phyloP scores from a whole-genome alignment of 2,329 filamentous ascomycete species.

The Tolypocladium guangdongense region DNA sequence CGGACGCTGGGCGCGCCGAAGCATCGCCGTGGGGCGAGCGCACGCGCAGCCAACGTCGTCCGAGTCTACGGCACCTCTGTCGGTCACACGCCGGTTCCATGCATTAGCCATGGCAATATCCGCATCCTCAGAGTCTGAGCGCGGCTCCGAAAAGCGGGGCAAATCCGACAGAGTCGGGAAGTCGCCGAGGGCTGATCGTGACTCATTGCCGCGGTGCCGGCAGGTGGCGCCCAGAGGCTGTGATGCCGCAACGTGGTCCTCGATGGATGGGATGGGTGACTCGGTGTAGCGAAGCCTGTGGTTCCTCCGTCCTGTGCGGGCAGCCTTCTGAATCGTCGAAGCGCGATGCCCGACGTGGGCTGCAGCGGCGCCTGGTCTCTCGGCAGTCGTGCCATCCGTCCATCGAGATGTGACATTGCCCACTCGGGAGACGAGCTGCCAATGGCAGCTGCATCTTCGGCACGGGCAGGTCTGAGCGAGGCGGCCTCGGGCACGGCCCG shows the following conservation, averaged over 20 bases:
- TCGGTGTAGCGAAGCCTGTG: not conserved
- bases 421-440: conserved; percentile 15
- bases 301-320: too few species aligned
- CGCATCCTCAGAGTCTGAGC: not conserved
- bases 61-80: not conserved
- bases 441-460: not conserved
- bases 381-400: conserved; percentile 35
- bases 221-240: not conserved
- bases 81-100: too few species aligned
- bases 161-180: not conserved
- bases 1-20: not conserved
- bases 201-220: too few species aligned
- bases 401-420: conserved; percentile 29
- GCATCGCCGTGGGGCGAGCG: not conserved
- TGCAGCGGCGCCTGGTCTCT: too few species aligned
- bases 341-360: too few species aligned
- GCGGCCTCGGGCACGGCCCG: conserved; percentile 39
- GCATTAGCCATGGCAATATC: not conserved
- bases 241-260: not conserved
- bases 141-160: not conserved
- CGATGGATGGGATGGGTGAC: not conserved
- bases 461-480: not conserved
- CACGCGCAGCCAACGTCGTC: not conserved
- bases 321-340: too few species aligned
- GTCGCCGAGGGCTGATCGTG: not conserved